These are phyloP conservation scores for Acanthamoeba royreba DNA, from an alignment of 208 protist genomes.

Conservation along the genomic window DNA sequence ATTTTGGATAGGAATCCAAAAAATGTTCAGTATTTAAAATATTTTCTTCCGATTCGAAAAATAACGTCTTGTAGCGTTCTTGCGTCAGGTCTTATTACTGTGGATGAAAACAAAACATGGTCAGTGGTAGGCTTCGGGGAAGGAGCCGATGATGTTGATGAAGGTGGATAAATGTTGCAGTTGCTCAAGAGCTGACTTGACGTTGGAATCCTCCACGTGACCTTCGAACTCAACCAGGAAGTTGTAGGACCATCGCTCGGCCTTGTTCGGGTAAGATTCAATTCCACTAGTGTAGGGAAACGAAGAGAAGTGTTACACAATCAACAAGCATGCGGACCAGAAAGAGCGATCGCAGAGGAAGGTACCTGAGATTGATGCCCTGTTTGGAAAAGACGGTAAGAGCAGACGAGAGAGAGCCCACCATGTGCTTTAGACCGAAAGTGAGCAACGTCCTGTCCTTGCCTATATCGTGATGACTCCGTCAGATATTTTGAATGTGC, in stretches of 20 bases:
- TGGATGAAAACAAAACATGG: too few species aligned
- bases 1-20: too few species aligned
- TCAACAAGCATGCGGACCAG: not conserved
- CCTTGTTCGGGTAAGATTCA: constrained; percentile 39
- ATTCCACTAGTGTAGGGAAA: not conserved
- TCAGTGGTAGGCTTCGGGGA: constrained; percentile 20
- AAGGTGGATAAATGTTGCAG: constrained; percentile 9
- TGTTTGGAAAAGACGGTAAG: constrained; percentile 10
- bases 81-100: too few species aligned
- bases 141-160: constrained; percentile 34
- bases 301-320: too few species aligned
- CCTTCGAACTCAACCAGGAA: constrained; percentile 46
- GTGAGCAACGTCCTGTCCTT: constrained; percentile 28
- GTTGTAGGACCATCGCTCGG: constrained; percentile 25
- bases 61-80: too few species aligned
- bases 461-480: too few species aligned
- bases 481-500: too few species aligned
- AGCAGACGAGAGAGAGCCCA: constrained; percentile 6
- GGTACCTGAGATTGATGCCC: not conserved
- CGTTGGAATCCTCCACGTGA: constrained; percentile 28
- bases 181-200: not conserved
- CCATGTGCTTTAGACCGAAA: constrained; percentile 30
- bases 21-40: too few species aligned
- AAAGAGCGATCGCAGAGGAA: not conserved
- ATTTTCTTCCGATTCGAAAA: too few species aligned